Evolutionary conservation across 2,329 filamentous ascomycete genomes (phyloP), one percentile per base, ranked within the genome.

Genomic region (Fusarium siculi): DNA sequence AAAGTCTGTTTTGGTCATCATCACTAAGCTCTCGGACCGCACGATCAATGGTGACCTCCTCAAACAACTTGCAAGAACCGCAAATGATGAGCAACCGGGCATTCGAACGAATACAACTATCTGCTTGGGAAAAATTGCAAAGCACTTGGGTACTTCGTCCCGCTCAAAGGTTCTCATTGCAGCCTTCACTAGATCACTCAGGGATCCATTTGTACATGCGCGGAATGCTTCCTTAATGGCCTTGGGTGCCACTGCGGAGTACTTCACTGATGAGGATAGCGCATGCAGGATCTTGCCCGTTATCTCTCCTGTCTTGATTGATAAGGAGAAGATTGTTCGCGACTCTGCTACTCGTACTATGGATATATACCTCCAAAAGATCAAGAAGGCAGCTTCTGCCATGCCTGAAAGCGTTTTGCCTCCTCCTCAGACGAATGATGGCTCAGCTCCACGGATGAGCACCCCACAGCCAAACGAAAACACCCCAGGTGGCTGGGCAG

Each of bases 41-140:
- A 93, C 93, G 12, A 92, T 98, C 76, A 99, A 99, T 75, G 96
- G 96, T 60, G 96, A 99, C 76, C 87, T 99, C 16, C 85, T 99
- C 28, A 93, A 93, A 76, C 93, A 97, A 79, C 87, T 99, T 34
- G 96, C 96, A 47, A 98, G 97, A 81, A 98, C 96, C 4, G 95
- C 96, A 50, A 99, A 98, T 77, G 96, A 99, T 72, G 96, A 98
- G 77, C 96, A 99, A 79, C 95, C 96, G 2, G 96, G 96, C 2
- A 99, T 99, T 74, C 90, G 96, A 70, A 99, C 96, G 14, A 99
- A 99, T 80, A 99, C 96, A 0, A 99, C 96, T 4, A 99, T 99
- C 63, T 98, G 96, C 80, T 84, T 99, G 2, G 96, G 96, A 28
- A 98, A 98, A 79, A 98, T 99, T 76, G 95, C 96, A 19, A 95